A percentile compares a stretch with the other conserved stretches of the same genome.
Evolutionary conservation across 164 flowering plant genomes (phyloP).

Genomic region (Chloranthus sessilifolius): DNA sequence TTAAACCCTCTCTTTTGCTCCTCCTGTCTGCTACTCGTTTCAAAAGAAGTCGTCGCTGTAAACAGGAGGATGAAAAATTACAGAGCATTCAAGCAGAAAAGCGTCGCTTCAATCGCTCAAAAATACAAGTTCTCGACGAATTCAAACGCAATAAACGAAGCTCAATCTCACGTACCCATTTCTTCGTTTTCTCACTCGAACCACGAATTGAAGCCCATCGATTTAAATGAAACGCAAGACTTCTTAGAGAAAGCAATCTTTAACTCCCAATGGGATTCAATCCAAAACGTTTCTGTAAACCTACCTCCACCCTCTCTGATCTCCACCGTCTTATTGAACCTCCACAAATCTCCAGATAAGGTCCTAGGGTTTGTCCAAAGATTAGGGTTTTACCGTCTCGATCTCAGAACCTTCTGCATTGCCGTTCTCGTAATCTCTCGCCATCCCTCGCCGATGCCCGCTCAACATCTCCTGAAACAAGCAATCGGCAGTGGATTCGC

Average conservation of each 20-base stretch:
- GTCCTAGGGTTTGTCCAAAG: conserved; percentile 36
- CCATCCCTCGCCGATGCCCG: conserved; percentile 34
- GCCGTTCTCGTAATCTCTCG: conserved; percentile 40
- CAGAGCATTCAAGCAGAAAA: too few relatives aligned
- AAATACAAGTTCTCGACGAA: background rate
- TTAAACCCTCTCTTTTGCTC: background rate
- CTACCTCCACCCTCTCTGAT: conserved; percentile 29
- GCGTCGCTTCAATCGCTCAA: background rate
- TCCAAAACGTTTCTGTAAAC: conserved; percentile 33
- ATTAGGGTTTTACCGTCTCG: conserved; percentile 24
- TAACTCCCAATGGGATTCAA: conserved; percentile 56
- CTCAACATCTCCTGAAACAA: conserved; percentile 36
- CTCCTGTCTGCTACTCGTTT: too few relatives aligned
- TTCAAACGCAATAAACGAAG: background rate
- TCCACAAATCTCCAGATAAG: conserved; percentile 35
- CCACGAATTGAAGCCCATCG: background rate
- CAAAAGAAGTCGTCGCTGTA: too few relatives aligned
- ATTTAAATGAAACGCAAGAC: background rate
- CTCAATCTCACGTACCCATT: background rate
- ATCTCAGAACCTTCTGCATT: conserved; percentile 36
- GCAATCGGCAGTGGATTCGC: conserved; percentile 15
- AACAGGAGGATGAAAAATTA: too few relatives aligned
- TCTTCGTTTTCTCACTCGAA: background rate
- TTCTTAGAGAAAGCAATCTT: conserved; percentile 18
- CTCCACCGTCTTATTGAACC: conserved; percentile 30